Base-by-base conservation (phyloP, 164 flowering plant species). In the Vitis rupestris region DNA sequence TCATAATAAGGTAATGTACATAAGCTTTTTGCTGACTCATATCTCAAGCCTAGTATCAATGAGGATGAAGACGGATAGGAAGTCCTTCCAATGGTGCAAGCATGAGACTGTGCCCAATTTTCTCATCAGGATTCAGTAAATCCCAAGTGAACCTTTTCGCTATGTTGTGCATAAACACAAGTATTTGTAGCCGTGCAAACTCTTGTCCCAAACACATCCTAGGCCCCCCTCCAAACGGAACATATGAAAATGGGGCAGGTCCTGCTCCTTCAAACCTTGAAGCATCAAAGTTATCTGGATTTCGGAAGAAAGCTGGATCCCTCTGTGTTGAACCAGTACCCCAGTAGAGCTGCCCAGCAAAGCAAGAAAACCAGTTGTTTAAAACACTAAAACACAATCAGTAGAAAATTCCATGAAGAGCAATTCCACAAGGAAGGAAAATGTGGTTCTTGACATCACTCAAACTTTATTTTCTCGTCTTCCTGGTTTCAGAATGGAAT, bases 251-350 rank as follows among this genome's bases (percentile, higher is more conserved):
- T 29, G 75, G 75, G 9, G 61, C 31, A 17, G 66, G 49, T 53
- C 75, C 75, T 15, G 55, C 55, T 15, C 65, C 75, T 50, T 60
- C 70, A 60, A 72, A 72, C 53, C 75, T 72, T 9, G 70, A 72
- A 66, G 66, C 65, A 50, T 72, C 75, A 48, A 72, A 72, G 8
- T 30, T 54, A 2, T 37, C 61, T 66, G 49, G 48, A 54, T 16
- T 23, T 31, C 59, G 53, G 50, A 66, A 65, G 6, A 51, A 8
- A 15, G 2, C 59, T 16, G 75, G 65, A 37, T 72, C 75, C 19
- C 30, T 61, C 29, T 72, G 75, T 17, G 69, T 61, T 0, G 70
- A 31, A 10, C 47, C 65, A 51, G 75, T 16, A 29, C 66, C 60
- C 75, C 75, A 72, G 27, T 37, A 17, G 4, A 72, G 12, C 75